Evolutionary conservation across 306 rosid genomes (phyloP).

Genomic region (Dryas alaskensis): DNA sequence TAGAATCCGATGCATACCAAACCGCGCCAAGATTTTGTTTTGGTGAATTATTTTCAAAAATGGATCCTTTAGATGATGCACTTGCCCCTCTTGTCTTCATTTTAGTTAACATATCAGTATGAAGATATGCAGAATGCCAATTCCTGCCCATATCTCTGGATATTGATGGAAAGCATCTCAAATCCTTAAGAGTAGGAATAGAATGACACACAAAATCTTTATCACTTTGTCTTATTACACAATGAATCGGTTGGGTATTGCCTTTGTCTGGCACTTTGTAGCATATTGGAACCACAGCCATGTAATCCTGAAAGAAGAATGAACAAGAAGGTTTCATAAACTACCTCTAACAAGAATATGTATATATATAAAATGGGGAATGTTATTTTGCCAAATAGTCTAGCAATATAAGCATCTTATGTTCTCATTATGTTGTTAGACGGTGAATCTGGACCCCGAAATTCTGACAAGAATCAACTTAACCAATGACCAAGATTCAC

Average conservation of each 20-base stretch:
- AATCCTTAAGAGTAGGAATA: background rate
- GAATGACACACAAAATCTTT: slow-evolving; percentile 20
- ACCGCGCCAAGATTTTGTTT: slow-evolving; percentile 8
- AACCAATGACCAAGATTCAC: no score
- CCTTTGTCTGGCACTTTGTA: slow-evolving; percentile 40
- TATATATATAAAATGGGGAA: no score
- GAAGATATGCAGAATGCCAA: slow-evolving; percentile 7
- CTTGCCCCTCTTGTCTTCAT: slow-evolving; percentile 8
- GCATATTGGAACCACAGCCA: slow-evolving; percentile 57
- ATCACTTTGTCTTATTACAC: slow-evolving; percentile 22
- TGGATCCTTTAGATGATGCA: slow-evolving; percentile 16
- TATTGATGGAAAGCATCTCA: slow-evolving; percentile 15
- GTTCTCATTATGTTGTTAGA: no score
- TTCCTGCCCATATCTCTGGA: slow-evolving; percentile 20
- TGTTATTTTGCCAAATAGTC: no score
- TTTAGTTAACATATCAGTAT: slow-evolving; percentile 8
- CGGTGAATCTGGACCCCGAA: no score
- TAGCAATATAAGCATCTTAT: no score
- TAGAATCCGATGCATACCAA: slow-evolving; percentile 38
- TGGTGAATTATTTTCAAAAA: slow-evolving; percentile 29
- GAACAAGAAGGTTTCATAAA: slow-evolving; percentile 9
- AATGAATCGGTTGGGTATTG: slow-evolving; percentile 28
- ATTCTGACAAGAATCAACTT: no score
- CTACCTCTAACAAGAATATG: background rate
- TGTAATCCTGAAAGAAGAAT: slow-evolving; percentile 37